Base-by-base conservation (phyloP, 768 basidiomycete species). In the Tremella fuciformis region DNA sequence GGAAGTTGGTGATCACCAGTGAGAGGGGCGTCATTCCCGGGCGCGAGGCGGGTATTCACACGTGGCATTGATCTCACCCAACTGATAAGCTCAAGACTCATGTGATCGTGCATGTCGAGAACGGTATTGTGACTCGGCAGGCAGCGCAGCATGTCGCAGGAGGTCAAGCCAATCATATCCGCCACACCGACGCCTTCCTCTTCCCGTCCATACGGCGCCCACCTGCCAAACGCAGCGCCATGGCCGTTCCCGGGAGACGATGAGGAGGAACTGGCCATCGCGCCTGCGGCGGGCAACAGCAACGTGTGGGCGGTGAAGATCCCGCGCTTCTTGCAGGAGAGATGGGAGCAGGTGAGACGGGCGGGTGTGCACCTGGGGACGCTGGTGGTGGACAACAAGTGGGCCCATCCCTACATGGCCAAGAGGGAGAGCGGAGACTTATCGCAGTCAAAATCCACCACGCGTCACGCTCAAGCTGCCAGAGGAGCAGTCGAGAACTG, bases 301-400 rank as follows among this genome's bases (percentile, higher is more conserved):
- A 52, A 52, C 21, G 65, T 68, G 9, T 73, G 71, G 71, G 64
- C 68, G 16, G 50, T 73, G 11, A 68, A 68, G 89, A 85, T 94
- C 44, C 92, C 91, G 0, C 87, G 87, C 71, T 88, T 87, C 73
- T 80, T 96, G 53, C 84, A 92, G 81, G 86, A 90, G 64, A 82
- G 86, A 34, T 97, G 92, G 92, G 79, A 84, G n/a, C 79, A 84
- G 26, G 82, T 90, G 41, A 80, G 85, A 61, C 82, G 82, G 3
- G 88, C 89, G 57, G 88, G 87, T 61, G 78, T 88, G 2, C 86
- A 90, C 61, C 83, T 96, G 0, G 93, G 90, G 7, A 88, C 86
- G 8, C 83, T 97, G 53, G 85, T 91, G 0, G 85, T 96, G 13
- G 94, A 91, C 77, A 73, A 75, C 44, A 39, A 48, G 42, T 38